Evolutionary conservation across 2,329 filamentous ascomycete species (phyloP), one percentile per base, ranked within the genome.

Genomic region (Cercospora sesami): DNA sequence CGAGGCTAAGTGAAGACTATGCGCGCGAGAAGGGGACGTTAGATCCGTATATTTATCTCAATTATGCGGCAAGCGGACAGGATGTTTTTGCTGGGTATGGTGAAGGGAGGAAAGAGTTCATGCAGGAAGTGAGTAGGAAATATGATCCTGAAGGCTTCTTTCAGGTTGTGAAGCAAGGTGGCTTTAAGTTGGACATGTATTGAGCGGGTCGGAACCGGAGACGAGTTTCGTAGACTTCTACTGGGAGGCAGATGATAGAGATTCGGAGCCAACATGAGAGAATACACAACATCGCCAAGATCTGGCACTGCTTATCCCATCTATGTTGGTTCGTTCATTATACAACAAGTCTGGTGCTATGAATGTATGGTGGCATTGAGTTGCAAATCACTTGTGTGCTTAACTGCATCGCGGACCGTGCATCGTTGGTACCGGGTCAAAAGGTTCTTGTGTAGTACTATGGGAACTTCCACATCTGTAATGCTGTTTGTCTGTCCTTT

Each of bases 121-220:
- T 70, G 31, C 63, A 59, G 23, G 59, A 31, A 12, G 58, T 55
- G 14, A 30, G 58, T 12, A 64, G 26, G 16, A 70, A 70, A 60
- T 70, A 68, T 48, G 66, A 70, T 48, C 66, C 66, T 1, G 18
- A 65, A 6, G 63, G 64, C 1, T 58, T 70, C 12, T 68, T 68
- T n/a, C 68, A 70, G 30, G 39, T 58, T 5, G 53, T 64, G 45
- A 60, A 66, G 16, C 66, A 64, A 16, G 66, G 68, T 1, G 68
- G 66, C 5, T 68, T 68, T 64, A 67, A 69, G 48, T 33, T 58
- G 30, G 28, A 58, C n/a, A 58, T 58, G 55, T 58, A 33, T 23
- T 58, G 31, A 36, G 5, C 23, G 31, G 9, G 16, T 0, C 2
- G 5, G 26, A 58, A 10, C n/a, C 55, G 31, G 8, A 30, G 18